Base-by-base conservation (phyloP, 1,139 yeast genomes). In the Geotrichum bryndzae region DNA sequence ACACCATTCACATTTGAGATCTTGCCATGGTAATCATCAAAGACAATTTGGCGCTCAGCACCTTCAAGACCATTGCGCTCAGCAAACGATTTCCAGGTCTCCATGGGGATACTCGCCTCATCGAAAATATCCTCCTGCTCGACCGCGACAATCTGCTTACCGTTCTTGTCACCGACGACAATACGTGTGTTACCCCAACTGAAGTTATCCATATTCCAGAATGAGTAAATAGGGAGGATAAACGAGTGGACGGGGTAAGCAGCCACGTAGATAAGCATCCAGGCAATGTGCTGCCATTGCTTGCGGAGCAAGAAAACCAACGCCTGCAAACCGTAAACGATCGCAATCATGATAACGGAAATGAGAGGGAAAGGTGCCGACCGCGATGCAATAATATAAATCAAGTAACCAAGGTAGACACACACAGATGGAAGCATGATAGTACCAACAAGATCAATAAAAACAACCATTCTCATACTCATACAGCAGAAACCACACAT, bases 161-260 rank as follows among this genome's bases (percentile, higher is more conserved):
- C 73, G 53, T 79, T 79, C 66, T 76, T 76, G 61, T 77, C 80
- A 18, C 79, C 80, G 46, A 72, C 67, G 13, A 77, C 79, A 58
- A 77, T 73, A 56, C 80, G 77, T n/a, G 80, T 77, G 65, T 72
- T 75, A 65, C 80, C 80, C 80, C 80, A 77, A 1, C 78, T 74
- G 72, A 77, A 77, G 67, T 77, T 80, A 61, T 77, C 80, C 80
- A 77, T 77, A 66, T 74, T 68, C 80, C 80, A 77, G 70, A 77
- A 77, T 8, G 80, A 70, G 63, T 77, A 77, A 38, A 77, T 65
- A 2, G 80, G 80, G 33, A 77, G 66, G 5, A 74, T 72, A 8
- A 77, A 65, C 3, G 79, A 72, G 66, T 75, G 77, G 45, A 77
- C 64, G 1, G 80, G 80, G 58, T 77, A 68, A 5, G 80, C 79